Evolutionary conservation across 2,329 filamentous ascomycete species (phyloP), one percentile per base, ranked within the genome.

Genomic region (Fusarium sp.): DNA sequence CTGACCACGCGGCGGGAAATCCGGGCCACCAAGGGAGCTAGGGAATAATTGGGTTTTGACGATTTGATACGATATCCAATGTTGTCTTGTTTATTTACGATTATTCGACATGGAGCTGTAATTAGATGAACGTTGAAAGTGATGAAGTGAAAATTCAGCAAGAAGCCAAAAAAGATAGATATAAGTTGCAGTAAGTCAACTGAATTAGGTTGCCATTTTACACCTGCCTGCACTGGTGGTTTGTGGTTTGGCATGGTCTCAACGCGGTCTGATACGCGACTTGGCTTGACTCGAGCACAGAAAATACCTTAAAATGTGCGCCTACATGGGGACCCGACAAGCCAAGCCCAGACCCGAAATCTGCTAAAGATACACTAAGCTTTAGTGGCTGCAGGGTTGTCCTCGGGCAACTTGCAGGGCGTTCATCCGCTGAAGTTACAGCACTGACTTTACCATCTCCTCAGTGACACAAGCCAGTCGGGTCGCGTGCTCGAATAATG

Each of bases 251-350:
- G 60, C 30, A 47, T 58, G 54, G 40, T 18, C 54, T 57, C 16
- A 44, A 67, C 72, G 72, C 72, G 72, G 62, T 75, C 68, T 72
- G 40, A 50, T 72, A 73, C 71, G 71, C 67, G 71, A 74, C 70
- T 59, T 60, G 50, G 28, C 56, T 72, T 53, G 53, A 60, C 59
- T 74, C 50, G 30, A 44, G 47, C 46, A 54, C 44, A 61, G 46
- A 69, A 73, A 69, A 66, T 52, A 67, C 64, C 54, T 67, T 68
- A 49, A 68, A 63, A 46, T 52, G 64, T 53, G 49, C 64, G 49
- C 49, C 38, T 68, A 40, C 53, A 47, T 67, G 38, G 46, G 62
- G 46, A 44, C 25, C 46, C 40, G 23, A 58, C 16, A n/a, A 32
- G 56, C 54, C 30, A 49, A 35, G 40, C 40, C 49, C 37, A 46